Percentiles rank a stretch among this genome's conserved stretches.
Conservation (phyloP, 352 stramenopile species). For the Phytophthora brassicae region DNA sequence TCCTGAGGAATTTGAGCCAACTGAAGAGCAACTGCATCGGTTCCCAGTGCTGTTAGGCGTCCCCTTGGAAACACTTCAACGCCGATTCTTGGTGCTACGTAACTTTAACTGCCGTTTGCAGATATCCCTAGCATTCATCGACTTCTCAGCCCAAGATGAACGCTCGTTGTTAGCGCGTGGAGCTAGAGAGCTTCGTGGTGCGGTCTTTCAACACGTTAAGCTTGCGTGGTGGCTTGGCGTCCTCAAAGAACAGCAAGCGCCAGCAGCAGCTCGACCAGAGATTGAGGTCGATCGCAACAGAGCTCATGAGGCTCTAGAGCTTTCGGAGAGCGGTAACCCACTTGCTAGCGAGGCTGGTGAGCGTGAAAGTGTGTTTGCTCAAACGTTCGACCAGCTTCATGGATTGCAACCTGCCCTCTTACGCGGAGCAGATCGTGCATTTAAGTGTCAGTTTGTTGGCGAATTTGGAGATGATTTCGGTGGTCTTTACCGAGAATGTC, state of each 20-base stretch:
- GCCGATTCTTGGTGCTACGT: slow-evolving; percentile 81
- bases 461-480: slow-evolving; percentile 92
- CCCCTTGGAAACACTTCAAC: slow-evolving; percentile 60
- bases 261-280: slow-evolving; percentile 73
- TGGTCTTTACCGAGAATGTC: slow-evolving; percentile 88
- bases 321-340: slow-evolving; percentile 32
- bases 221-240: slow-evolving; percentile 88
- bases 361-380: slow-evolving; percentile 82
- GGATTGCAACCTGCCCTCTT: slow-evolving; percentile 82
- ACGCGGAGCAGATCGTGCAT: slow-evolving; percentile 82
- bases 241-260: slow-evolving; percentile 85
- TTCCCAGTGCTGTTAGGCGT: slow-evolving; percentile 52
- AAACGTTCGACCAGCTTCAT: slow-evolving; percentile 88
- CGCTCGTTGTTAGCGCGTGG: slow-evolving; percentile 66
- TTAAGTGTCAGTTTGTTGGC: slow-evolving; percentile 91
- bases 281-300: slow-evolving; percentile 86
- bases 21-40: slow-evolving; percentile 58
- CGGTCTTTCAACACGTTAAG: slow-evolving; percentile 89
- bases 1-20: slow-evolving; percentile 76
- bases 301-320: slow-evolving; percentile 63
- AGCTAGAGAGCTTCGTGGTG: slow-evolving; percentile 54
- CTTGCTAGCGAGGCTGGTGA: slow-evolving; percentile 39
- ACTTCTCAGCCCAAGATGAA: slow-evolving; percentile 70
- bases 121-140: slow-evolving; percentile 84
- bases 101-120: slow-evolving; percentile 89